Base-by-base conservation (phyloP, 805 yeast species). In the Lachancea meyersii region DNA sequence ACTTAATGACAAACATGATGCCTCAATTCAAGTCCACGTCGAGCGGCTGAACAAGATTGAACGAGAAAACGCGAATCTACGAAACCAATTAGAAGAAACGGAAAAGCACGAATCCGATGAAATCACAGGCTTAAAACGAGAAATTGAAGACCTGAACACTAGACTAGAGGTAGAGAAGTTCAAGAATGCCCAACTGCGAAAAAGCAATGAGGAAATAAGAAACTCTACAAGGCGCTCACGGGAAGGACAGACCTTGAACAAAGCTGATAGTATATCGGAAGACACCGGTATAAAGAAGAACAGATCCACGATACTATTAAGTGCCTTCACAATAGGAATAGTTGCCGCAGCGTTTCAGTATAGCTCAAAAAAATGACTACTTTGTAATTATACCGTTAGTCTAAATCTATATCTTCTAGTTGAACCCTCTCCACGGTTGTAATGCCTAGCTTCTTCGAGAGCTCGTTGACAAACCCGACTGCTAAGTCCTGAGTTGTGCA, bases 381-480 rank as follows among this genome's bases (percentile, higher is more conserved):
- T 6, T 28, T 9, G 21, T 32, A 11, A 14, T 16, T 21, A 16
- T 6, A 16, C 17, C 34, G 14, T 18, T 35, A 34, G 18, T 34
- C 39, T 6, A 61, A 41, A 1, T 53, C 57, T 13, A 64, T 41
- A 34, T 62, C 67, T n/a, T 62, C 64, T 1, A 64, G 46, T 18
- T 63, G 66, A 19, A 63, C 58, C 19, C 67, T 58, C 42, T 70
- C 73, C 4, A 71, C 61, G 5, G 56, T 53, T 4, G 57, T 44
- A 23, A 69, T 60, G 0, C 71, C 70, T 16, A 77, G 45, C 2
- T 60, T 51, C 36, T 57, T 55, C 1, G 75, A 70, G 22, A 77
- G 56, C 46, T 70, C 67, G n/a, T 63, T 55, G 1, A 69, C 76
- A 48, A 80, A 71, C 14, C 58, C 48, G 5, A 59, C 51, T 1